phyloP scores from a whole-genome alignment of 116 monocot genomes.

The Dioscorea cayenensis region DNA sequence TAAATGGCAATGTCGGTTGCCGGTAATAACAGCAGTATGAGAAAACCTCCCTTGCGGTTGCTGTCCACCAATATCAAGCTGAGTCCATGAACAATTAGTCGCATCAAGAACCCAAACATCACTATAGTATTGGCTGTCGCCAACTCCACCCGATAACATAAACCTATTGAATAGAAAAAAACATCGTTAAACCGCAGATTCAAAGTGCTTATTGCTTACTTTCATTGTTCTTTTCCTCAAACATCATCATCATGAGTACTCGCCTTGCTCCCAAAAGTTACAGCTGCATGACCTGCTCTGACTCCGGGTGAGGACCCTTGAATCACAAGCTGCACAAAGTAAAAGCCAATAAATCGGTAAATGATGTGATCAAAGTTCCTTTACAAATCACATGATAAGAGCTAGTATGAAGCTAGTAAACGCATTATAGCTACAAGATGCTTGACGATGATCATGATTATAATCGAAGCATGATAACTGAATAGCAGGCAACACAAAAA shows the following conservation, averaged over 20 bases:
- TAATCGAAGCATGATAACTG: too few relatives aligned
- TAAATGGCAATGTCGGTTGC: constrained; percentile 68
- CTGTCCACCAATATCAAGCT: constrained; percentile 63
- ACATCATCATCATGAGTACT: neutral
- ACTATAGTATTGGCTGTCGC: constrained; percentile 85
- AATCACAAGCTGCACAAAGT: constrained; percentile 41
- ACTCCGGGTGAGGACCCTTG: constrained; percentile 80
- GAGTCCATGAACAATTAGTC: constrained; percentile 51
- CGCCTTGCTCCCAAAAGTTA: constrained; percentile 66
- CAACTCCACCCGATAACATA: constrained; percentile 90
- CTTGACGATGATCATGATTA: too few relatives aligned
- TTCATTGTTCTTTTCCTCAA: too few relatives aligned
- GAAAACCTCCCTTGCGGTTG: constrained; percentile 84
- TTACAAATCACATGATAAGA: too few relatives aligned
- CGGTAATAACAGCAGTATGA: constrained; percentile 60
- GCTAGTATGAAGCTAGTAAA: too few relatives aligned
- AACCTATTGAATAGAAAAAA: constrained; percentile 24
- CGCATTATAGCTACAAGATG: too few relatives aligned
- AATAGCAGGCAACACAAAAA: too few relatives aligned
- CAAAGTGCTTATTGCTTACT: too few relatives aligned
- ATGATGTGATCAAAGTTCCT: too few relatives aligned
- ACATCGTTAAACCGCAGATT: too few relatives aligned
- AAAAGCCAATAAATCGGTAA: too few relatives aligned
- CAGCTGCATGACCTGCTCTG: constrained; percentile 84
- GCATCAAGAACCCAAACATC: too few relatives aligned